A percentile compares a stretch with the other conserved stretches of the same genome.
Conservation (phyloP, 1,284 basidiomycete species). For the Hemileia vastatrix region DNA sequence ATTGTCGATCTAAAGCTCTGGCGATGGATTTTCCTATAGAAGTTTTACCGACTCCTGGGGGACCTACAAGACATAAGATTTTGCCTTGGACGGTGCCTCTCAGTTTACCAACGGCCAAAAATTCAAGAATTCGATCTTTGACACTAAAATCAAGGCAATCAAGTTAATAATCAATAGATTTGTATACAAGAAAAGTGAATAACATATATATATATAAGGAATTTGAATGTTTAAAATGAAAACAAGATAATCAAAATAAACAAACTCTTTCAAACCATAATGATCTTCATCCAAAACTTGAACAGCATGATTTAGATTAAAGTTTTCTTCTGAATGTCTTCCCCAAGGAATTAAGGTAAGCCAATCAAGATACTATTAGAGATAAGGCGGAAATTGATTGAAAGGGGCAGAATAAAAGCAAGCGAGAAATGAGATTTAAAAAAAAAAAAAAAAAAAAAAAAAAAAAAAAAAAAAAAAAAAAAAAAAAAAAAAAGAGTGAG, state of each 20-base stretch:
- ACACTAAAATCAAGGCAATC: conserved; percentile 47
- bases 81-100: conserved; percentile 91
- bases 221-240: too few species aligned
- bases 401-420: too few species aligned
- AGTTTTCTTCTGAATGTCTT: conserved; percentile 86
- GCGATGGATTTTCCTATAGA: conserved; percentile 80
- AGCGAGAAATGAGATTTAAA: too few species aligned
- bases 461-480: too few species aligned
- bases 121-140: conserved; percentile 95
- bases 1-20: conserved; percentile 69
- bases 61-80: conserved; percentile 92
- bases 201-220: neutral
- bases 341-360: conserved; percentile 84
- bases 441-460: too few species aligned
- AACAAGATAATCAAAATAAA: too few species aligned
- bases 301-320: conserved; percentile 73
- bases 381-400: too few species aligned
- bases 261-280: conserved; percentile 73
- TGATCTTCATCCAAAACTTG: conserved; percentile 89
- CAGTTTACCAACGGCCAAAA: conserved; percentile 93
- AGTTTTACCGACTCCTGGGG: conserved; percentile 94
- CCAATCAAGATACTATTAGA: conserved; percentile 74
- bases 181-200: neutral
- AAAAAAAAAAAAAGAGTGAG: too few species aligned
- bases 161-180: neutral